Percentiles rank a stretch among this genome's conserved stretches.
These are phyloP conservation scores for Endoconidiophora laricicola DNA, from an alignment of 2,329 filamentous ascomycete species.

Conservation along the genomic window DNA sequence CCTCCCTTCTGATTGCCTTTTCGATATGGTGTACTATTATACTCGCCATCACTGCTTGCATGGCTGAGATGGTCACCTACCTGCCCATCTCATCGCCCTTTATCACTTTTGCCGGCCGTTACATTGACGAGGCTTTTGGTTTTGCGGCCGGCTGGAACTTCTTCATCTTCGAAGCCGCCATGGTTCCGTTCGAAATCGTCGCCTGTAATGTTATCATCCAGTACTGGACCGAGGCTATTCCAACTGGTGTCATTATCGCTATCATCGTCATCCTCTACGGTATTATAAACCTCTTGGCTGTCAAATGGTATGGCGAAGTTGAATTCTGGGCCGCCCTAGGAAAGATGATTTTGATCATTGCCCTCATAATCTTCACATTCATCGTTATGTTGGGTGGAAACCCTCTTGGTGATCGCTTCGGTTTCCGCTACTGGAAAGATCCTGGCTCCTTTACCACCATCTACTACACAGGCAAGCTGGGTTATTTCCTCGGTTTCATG, in stretches of 20 bases:
- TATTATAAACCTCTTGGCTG: slow-evolving; percentile 53
- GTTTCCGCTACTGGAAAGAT: slow-evolving; percentile 49
- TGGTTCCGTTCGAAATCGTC: slow-evolving; percentile 52
- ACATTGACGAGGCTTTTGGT: slow-evolving; percentile 59
- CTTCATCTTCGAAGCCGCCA: slow-evolving; percentile 50
- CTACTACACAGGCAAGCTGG: slow-evolving; percentile 46
- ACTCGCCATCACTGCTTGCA: slow-evolving; percentile 40
- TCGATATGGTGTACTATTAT: slow-evolving; percentile 44
- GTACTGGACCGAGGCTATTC: slow-evolving; percentile 45
- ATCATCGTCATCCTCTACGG: slow-evolving; percentile 31
- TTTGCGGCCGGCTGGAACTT: slow-evolving; percentile 62
- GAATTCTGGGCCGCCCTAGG: slow-evolving; percentile 61
- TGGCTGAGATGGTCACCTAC: slow-evolving; percentile 65
- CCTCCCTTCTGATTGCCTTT: slow-evolving; percentile 41
- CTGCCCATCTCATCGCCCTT: slow-evolving; percentile 64
- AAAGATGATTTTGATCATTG: slow-evolving; percentile 56
- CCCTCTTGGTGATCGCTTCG: slow-evolving; percentile 52
- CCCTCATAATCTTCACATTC: slow-evolving; percentile 61
- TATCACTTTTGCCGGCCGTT: slow-evolving; percentile 59
- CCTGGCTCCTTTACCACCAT: slow-evolving; percentile 56
- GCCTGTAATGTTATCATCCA: slow-evolving; percentile 46
- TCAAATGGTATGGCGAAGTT: slow-evolving; percentile 59
- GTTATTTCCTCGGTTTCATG: slow-evolving; percentile 55
- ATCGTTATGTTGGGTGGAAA: slow-evolving; percentile 73
- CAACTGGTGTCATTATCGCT: slow-evolving; percentile 43